phyloP scores from a whole-genome alignment of 2,329 filamentous ascomycete species.

The Trichoderma arundinaceum region DNA sequence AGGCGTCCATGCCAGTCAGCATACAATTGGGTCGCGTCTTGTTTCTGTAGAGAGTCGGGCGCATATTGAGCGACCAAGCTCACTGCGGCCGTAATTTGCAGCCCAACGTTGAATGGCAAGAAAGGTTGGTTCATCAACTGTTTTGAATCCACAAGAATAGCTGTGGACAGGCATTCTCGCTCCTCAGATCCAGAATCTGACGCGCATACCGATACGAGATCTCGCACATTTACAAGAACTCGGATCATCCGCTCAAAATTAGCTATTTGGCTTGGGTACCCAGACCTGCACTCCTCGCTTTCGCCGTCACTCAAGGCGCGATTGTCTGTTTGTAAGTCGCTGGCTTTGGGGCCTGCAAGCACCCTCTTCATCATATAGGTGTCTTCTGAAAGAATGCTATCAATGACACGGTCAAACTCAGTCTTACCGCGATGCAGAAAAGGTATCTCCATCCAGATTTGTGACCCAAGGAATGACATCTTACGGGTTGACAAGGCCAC shows the following conservation, averaged over 20 bases:
- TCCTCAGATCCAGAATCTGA: not conserved
- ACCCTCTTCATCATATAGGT: not conserved
- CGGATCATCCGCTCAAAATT: not conserved
- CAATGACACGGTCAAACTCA: constrained; percentile 26
- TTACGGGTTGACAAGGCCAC: constrained; percentile 9
- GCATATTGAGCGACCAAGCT: constrained; percentile 18
- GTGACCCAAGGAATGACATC: constrained; percentile 2
- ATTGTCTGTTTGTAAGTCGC: too few relatives aligned
- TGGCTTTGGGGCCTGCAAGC: not conserved
- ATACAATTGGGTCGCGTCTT: constrained; percentile 7
- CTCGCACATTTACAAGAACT: not conserved
- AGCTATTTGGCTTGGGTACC: not conserved
- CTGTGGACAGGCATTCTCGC: not conserved
- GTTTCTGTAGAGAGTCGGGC: not conserved
- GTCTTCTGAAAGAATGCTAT: not conserved
- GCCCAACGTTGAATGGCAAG: constrained; percentile 2
- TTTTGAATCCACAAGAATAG: not conserved
- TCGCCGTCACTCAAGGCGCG: not conserved
- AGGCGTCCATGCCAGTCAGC: constrained; percentile 4
- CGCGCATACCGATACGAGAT: not conserved
- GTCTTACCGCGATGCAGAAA: constrained; percentile 23
- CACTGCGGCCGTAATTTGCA: constrained; percentile 6
- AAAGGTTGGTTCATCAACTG: not conserved
- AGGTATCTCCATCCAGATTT: constrained; percentile 15
- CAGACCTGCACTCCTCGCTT: not conserved